phyloP scores from a whole-genome alignment of 1,284 basidiomycete genomes.

The Fomitopsis palustris region DNA sequence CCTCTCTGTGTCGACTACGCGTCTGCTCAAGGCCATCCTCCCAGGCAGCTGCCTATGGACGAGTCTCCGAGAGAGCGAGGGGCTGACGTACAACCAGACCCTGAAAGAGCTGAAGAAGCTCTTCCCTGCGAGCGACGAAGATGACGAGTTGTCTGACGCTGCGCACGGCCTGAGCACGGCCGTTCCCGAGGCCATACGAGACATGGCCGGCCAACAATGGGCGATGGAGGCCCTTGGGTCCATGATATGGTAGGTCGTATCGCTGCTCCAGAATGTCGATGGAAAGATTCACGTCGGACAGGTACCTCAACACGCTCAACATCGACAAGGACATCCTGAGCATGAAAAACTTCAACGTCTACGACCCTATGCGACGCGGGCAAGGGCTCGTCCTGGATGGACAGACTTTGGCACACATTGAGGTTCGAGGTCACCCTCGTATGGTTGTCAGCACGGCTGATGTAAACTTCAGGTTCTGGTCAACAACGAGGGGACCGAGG shows the following conservation, averaged over 20 bases:
- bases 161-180: conserved; percentile 38
- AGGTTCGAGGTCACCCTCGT: conserved; percentile 43
- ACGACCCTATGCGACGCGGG: conserved; percentile 89
- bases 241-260: conserved; percentile 71
- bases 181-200: conserved; percentile 74
- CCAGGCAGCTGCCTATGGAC: conserved; percentile 86
- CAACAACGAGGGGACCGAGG: conserved; percentile 89
- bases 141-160: conserved; percentile 43
- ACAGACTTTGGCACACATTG: conserved; percentile 90
- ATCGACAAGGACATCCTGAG: conserved; percentile 91
- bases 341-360: conserved; percentile 95
- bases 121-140: conserved; percentile 49
- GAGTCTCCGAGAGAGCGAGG: conserved; percentile 79
- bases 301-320: conserved; percentile 88
- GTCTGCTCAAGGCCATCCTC: conserved; percentile 77
- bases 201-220: conserved; percentile 60
- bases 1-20: conserved; percentile 76
- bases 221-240: conserved; percentile 85
- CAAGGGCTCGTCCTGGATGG: conserved; percentile 86
- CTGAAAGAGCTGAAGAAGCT: conserved; percentile 67
- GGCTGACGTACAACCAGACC: conserved; percentile 72
- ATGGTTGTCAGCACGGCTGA: neutral
- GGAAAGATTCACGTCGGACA: conserved; percentile 20
- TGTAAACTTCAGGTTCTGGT: conserved; percentile 55
- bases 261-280: neutral